phyloP scores from a whole-genome alignment of 345 rosid genomes.

The Gossypium thurberi region DNA sequence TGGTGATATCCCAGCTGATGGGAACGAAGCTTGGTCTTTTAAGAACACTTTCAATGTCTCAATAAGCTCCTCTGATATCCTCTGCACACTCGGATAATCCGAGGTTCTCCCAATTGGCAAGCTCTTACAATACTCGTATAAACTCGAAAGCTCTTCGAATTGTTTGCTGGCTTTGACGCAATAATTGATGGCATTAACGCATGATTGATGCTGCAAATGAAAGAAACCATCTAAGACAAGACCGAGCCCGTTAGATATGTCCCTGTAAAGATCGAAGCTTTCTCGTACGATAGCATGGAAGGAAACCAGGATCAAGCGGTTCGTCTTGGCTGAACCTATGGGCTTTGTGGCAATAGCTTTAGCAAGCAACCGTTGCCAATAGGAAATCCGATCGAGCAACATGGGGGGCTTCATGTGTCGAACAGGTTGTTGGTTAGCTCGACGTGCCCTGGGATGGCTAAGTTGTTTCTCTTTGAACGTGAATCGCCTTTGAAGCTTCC shows the following conservation, averaged over 20 bases:
- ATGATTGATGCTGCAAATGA: slow-evolving; percentile 7
- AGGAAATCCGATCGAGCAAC: slow-evolving; percentile 5
- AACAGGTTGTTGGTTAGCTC: not conserved
- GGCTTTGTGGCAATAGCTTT: not conserved
- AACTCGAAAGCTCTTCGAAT: not conserved
- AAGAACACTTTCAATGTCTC: slow-evolving; percentile 72
- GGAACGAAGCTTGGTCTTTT: slow-evolving; percentile 65
- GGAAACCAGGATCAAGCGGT: slow-evolving; percentile 40
- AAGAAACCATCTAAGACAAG: slow-evolving; percentile 6
- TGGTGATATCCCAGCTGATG: slow-evolving; percentile 19
- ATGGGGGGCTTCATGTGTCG: slow-evolving; percentile 3
- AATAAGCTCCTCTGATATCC: slow-evolving; percentile 61
- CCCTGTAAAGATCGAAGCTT: slow-evolving; percentile 35
- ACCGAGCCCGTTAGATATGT: slow-evolving; percentile 41
- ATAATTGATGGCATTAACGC: not conserved
- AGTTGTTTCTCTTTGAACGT: not conserved
- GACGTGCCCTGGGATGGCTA: not conserved
- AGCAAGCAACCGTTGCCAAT: slow-evolving; percentile 9
- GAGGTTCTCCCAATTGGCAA: slow-evolving; percentile 35
- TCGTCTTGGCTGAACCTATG: slow-evolving; percentile 9
- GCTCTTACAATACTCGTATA: slow-evolving; percentile 4
- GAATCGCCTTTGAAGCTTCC: slow-evolving; percentile 6
- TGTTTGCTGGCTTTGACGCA: not conserved
- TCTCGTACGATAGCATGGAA: not conserved
- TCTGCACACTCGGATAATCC: slow-evolving; percentile 73